Evolutionary conservation across 805 yeast species (phyloP), one percentile per base, ranked within the genome.

Genomic region (Candida stauntonica): DNA sequence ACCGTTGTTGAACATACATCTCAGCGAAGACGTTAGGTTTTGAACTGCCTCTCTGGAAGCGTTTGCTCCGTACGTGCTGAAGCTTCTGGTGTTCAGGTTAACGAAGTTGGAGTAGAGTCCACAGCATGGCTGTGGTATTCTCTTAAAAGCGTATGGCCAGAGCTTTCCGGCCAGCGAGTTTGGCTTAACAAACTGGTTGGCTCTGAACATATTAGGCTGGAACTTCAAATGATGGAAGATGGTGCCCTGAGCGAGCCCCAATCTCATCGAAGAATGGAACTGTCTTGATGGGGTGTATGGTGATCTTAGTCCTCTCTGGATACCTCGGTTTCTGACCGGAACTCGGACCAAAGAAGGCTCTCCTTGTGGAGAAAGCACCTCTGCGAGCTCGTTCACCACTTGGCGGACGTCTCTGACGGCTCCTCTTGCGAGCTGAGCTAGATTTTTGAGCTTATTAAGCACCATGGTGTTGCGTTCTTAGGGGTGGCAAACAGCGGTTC

Each of bases 41-140:
- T 65, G 64, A 19, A 76, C 80, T 39, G 81, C 85, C 48, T 79
- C 80, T 38, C 70, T 73, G 3, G 80, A 63, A 12, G 59, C 51
- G 13, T 55, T 55, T 5, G 58, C 56, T 7, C 69, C 65, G 43
- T 55, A 64, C 1, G 67, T 60, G 9, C 67, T 60, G 38, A 61
- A 68, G 52, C 60, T 60, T 52, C 73, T 56, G 1, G 64, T 55
- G 31, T 61, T 62, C 17, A 64, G 61, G 32, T 54, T 51, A 6
- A 57, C 50, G 41, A 67, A 68, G 41, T 63, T 55, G 20, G 57
- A 51, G 39, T 66, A 68, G 17, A 67, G n/a, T 47, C 3, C 50
- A 46, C 7, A 62, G 62, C 29, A 57, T 58, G 2, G 47, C 52
- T 32, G 12, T n/a, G n/a, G n/a, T n/a, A n/a, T n/a, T n/a, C n/a